A percentile compares a stretch with the other conserved stretches of the same genome.
Evolutionary conservation across 495 filamentous ascomycete genomes (phyloP).

Genomic region (Podospora fimiseda): DNA sequence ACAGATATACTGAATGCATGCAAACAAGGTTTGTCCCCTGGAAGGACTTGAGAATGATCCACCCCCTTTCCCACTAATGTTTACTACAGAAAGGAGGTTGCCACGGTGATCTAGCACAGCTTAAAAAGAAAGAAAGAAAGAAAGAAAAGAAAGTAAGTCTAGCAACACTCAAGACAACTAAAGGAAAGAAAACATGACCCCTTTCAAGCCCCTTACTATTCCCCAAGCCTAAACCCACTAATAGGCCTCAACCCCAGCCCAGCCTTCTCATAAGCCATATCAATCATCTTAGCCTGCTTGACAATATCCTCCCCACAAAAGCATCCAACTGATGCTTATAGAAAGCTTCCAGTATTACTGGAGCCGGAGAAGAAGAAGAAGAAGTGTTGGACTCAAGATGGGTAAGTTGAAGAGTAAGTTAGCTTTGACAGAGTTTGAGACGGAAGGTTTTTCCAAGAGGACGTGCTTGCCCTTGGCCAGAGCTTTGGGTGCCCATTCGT

Average conservation of each 20-base stretch:
- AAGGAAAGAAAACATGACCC: too few relatives aligned
- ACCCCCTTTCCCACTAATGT: too few relatives aligned
- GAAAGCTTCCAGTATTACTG: slow-evolving; percentile 55
- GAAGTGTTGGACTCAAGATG: too few relatives aligned
- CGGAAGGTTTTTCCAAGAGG: slow-evolving; percentile 51
- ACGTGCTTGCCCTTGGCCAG: slow-evolving; percentile 54
- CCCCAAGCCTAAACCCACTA: background rate
- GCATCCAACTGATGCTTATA: slow-evolving; percentile 51
- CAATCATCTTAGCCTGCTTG: slow-evolving; percentile 46
- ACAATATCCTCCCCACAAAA: slow-evolving; percentile 52
- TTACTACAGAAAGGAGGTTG: too few relatives aligned
- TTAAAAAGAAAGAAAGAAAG: too few relatives aligned
- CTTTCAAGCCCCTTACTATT: background rate
- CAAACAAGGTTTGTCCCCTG: too few relatives aligned
- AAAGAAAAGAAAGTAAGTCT: too few relatives aligned
- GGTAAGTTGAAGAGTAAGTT: slow-evolving; percentile 35
- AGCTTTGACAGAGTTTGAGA: slow-evolving; percentile 46
- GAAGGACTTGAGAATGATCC: too few relatives aligned
- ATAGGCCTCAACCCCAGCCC: background rate
- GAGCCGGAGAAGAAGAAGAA: slow-evolving; percentile 11
- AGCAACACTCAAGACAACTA: too few relatives aligned
- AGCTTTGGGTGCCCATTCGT: slow-evolving; percentile 48
- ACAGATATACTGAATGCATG: too few relatives aligned
- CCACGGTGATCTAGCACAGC: too few relatives aligned
- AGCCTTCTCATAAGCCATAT: slow-evolving; percentile 29